Conservation (phyloP, 73 alveolate genomes). For the Tetrahymena malaccensis region DNA sequence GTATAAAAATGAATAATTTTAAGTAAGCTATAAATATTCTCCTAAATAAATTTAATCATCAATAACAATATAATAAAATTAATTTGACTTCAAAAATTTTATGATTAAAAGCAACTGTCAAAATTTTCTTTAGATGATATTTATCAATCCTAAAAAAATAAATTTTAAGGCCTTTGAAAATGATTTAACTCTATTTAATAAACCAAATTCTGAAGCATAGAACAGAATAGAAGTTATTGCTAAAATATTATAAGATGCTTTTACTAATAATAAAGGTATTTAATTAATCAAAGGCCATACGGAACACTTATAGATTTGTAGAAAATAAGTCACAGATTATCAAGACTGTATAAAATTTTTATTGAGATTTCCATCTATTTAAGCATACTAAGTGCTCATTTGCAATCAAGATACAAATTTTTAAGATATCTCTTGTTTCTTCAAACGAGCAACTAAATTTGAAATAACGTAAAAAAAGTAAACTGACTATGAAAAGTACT, state of each 20-base stretch:
- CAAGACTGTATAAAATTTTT: neutral
- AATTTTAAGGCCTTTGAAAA: neutral
- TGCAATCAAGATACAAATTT: neutral
- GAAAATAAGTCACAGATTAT: neutral
- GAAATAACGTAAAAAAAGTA: neutral
- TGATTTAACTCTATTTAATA: neutral
- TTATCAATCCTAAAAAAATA: neutral
- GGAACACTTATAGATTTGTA: neutral
- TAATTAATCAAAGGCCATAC: neutral
- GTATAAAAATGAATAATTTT: neutral
- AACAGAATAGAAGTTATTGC: neutral
- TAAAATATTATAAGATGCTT: neutral
- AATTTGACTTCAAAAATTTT: neutral
- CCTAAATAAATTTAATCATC: neutral
- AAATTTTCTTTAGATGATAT: neutral
- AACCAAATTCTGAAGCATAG: neutral
- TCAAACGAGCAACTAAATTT: neutral
- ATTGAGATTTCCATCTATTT: neutral
- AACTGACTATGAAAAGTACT: neutral
- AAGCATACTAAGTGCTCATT: neutral
- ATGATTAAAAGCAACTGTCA: neutral
- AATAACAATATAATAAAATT: neutral
- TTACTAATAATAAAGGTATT: neutral
- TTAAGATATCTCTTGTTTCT: neutral
- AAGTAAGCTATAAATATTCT: neutral